A percentile compares a stretch with the other conserved stretches of the same genome.
These are phyloP conservation scores for Trichoderma harzianum DNA, from an alignment of 2,329 filamentous ascomycete genomes.

Conservation along the genomic window DNA sequence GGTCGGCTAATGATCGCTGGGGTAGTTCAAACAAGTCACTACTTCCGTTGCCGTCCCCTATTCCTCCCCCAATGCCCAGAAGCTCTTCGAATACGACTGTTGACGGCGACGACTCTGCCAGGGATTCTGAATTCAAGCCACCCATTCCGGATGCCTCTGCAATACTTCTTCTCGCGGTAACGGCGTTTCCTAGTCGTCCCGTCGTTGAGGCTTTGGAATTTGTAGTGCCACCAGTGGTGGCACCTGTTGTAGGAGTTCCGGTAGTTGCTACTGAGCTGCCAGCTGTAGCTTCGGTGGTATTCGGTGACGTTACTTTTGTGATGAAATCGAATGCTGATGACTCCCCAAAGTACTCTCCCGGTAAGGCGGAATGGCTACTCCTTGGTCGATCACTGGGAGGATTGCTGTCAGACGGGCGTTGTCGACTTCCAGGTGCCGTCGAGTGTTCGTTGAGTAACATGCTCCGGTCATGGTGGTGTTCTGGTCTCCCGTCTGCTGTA, in stretches of 20 bases:
- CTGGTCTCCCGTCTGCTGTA: background rate
- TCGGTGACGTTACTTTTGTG: constrained; percentile 7
- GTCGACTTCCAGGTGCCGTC: background rate
- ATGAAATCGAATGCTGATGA: constrained; percentile 13
- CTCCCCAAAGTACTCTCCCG: constrained; percentile 11
- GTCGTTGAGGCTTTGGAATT: background rate
- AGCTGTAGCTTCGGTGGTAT: background rate
- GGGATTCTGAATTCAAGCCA: background rate
- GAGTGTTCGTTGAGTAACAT: background rate
- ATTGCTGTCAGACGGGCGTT: background rate
- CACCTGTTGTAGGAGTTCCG: background rate
- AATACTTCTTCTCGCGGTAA: background rate
- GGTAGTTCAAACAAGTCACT: constrained; percentile 11
- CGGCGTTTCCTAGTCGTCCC: background rate
- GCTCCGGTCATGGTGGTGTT: background rate
- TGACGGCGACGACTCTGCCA: constrained; percentile 5
- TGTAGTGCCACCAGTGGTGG: background rate
- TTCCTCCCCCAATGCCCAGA: background rate
- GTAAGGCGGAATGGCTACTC: constrained; percentile 6
- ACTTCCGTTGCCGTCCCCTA: constrained; percentile 1
- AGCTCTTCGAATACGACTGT: constrained; percentile 12
- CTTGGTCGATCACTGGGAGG: background rate
- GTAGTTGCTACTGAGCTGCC: background rate
- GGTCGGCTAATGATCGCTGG: constrained; percentile 4
- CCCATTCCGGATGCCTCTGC: background rate